phyloP scores from a whole-genome alignment of 176 grass and related monocot species.

The Oryza coarctata region DNA sequence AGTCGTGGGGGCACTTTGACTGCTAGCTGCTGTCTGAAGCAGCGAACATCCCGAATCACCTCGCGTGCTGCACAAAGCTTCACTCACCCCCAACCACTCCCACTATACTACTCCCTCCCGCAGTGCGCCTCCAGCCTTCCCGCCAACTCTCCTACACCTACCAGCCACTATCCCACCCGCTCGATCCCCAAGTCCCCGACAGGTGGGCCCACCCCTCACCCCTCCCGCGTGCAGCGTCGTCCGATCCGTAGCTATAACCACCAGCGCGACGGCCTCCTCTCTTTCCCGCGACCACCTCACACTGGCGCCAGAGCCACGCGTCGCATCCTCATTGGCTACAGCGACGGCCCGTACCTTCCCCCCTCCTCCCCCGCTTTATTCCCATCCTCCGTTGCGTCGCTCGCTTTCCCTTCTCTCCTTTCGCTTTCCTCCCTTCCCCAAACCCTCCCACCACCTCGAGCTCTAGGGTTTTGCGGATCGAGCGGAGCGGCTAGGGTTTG shows the following conservation, averaged over 20 bases:
- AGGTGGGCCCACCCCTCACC: background rate
- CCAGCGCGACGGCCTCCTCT: background rate
- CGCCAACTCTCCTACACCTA: background rate
- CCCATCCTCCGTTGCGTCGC: background rate
- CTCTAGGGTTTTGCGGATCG: conserved; percentile 40
- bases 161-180: background rate
- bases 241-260: background rate
- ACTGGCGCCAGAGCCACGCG: background rate
- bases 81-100: background rate
- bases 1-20: background rate
- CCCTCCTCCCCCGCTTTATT: background rate
- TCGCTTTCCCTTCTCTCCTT: conserved; percentile 16
- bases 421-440: conserved; percentile 7
- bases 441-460: background rate
- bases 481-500: background rate
- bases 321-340: background rate
- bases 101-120: conserved; percentile 12
- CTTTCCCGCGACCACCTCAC: conserved; percentile 20
- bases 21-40: background rate
- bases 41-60: background rate
- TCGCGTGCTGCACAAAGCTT: conserved; percentile 22
- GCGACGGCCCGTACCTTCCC: background rate
- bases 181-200: background rate
- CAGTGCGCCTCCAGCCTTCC: conserved; percentile 16
- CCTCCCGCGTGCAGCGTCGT: too few species aligned